Base-by-base conservation (phyloP, 139 green algal species). In the Trebouxia sp. region DNA sequence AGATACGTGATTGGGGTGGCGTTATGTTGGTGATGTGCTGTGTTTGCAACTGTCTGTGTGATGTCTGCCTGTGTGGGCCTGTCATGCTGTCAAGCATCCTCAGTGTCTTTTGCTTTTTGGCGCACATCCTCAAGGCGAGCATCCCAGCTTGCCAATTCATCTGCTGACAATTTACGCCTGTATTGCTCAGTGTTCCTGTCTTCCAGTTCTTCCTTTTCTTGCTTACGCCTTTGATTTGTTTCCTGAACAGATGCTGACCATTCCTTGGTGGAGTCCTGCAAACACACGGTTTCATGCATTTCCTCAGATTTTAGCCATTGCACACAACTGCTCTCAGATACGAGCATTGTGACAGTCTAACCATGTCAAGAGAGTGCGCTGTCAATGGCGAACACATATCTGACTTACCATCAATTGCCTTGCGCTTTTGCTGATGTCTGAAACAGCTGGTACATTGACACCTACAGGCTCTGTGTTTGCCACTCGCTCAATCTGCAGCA, bases 391-490 rank as follows among this genome's bases (percentile, higher is more conserved):
- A n/a, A 14, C 24, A 39, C 26, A 6, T 72, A 12, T 26, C 2
- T 26, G 8, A 45, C 76, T 35, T 39, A 76, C 75, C 26, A n/a
- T 37, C 0, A 80, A 48, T 24, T 76, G 30, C 10, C 28, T 79
- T 6, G 69, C 55, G 10, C 77, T 22, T 14, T 62, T 47, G 56
- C 22, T 38, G 11, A 75, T 62, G 28, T 50, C 51, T 22, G 37
- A 53, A 28, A 55, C 22, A 37, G 37, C 47, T 48, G 65, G 35
- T 30, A 88, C 70, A 47, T 82, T 32, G 38, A 81, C 48, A 50
- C 65, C 50, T 47, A 84, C 76, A 15, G 80, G 76, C 80, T 87
- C 85, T 24, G 83, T 87, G 9, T 80, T 58, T 35, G 72, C 83
- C 1, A 89, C 58, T 10, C 85, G 77, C 72, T 86, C 70, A 20